Base-by-base conservation (phyloP, 371 early-diverging fungal species). In the Mortierella sp. region DNA sequence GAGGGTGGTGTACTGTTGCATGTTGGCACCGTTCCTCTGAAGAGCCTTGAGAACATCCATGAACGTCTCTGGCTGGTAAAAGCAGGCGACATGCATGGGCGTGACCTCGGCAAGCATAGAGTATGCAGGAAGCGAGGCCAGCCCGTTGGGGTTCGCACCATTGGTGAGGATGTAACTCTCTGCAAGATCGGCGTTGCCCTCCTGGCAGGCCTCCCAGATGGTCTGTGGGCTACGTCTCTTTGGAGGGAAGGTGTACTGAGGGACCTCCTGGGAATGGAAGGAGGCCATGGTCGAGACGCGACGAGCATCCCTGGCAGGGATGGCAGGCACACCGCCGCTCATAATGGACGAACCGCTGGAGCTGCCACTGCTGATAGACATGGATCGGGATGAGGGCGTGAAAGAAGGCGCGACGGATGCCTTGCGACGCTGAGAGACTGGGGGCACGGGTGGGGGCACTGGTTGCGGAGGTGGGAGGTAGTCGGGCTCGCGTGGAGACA, bases 281-380 rank as follows among this genome's bases (percentile, higher is more conserved):
- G 68, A 32, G 43, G 44, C 27, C 77, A 82, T 77, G 27, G 79
- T 79, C 16, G 86, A 86, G n/a, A 77, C 29, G 12, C 86, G 82
- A 24, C 86, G 86, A 2, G 72, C 72, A 72, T 86, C 86, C 49
- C 86, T 74, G 2, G 82, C 32, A 10, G 86, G 86, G 38, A 86
- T 71, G 18, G 63, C 63, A 8, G 86, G 86, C 1, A 55, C 44
- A 63, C 72, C 71, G 27, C 71, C 65, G 3, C 65, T 65, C 65
- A 65, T 74, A 27, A 70, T 29, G 3, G 79, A 81, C 3, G 86
- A 86, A 1, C 81, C 81, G 27, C 71, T 86, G 16, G 86, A 86
- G 43, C 86, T 86, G 54, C 79, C 70, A 43, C 86, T 86, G 77
- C 86, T 86, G 7, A 86, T 63, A 16, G 86, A 86, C 86, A 86